Evolutionary conservation across 345 rosid species (phyloP).

Genomic region (Barbarea vulgaris): DNA sequence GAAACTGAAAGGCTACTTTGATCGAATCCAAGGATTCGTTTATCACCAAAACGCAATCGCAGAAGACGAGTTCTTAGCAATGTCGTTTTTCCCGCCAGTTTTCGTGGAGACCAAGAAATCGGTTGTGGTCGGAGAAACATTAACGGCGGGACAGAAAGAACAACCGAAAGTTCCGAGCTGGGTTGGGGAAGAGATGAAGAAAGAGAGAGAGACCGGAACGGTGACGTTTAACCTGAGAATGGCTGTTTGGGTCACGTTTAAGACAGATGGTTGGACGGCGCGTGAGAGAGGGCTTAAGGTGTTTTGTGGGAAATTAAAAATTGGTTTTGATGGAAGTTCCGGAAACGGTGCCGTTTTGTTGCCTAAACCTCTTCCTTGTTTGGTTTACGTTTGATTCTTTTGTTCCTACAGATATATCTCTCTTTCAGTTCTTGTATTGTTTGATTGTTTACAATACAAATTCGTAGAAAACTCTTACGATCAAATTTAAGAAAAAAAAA

Average conservation of each 20-base stretch:
- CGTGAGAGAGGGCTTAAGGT: conserved; percentile 44
- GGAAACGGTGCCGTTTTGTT: conserved; percentile 39
- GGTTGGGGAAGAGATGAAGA: conserved; percentile 43
- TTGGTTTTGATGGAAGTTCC: conserved; percentile 29
- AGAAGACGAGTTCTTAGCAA: conserved; percentile 37
- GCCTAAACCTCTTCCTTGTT: conserved; percentile 41
- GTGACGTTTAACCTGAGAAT: conserved; percentile 42
- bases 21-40: conserved; percentile 37
- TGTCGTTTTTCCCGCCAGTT: conserved; percentile 31
- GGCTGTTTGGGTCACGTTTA: conserved; percentile 37
- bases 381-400: conserved; percentile 38
- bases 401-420: not conserved
- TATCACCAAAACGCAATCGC: conserved; percentile 19
- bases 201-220: conserved; percentile 42
- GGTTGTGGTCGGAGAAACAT: conserved; percentile 21
- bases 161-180: conserved; percentile 40
- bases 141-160: conserved; percentile 37
- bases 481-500: not conserved
- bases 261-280: conserved; percentile 42
- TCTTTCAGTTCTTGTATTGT: not conserved
- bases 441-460: not conserved
- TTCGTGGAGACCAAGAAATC: conserved; percentile 39
- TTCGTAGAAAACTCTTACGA: not conserved
- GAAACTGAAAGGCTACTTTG: conserved; percentile 43
- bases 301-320: conserved; percentile 39